Conservation (phyloP, 1,284 basidiomycete genomes). For the Inonotus obliquus region DNA sequence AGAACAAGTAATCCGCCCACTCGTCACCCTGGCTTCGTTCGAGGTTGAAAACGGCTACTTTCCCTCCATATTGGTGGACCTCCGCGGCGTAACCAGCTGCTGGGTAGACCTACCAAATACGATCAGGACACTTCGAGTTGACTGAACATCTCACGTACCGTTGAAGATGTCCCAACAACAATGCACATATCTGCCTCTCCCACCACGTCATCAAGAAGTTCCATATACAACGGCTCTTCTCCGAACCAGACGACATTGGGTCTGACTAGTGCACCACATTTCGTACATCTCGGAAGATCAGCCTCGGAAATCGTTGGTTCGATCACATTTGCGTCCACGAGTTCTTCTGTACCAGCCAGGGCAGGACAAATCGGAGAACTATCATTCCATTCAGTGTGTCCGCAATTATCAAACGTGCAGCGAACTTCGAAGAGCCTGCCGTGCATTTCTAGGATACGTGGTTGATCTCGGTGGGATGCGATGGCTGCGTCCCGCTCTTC, state of each 20-base stretch:
- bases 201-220: slow-evolving; percentile 41
- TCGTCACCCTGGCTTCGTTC: slow-evolving; percentile 30
- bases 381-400: slow-evolving; percentile 36
- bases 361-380: slow-evolving; percentile 47
- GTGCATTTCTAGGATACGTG: slow-evolving; percentile 58
- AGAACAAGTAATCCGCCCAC: slow-evolving; percentile 34
- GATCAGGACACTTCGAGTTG: neutral
- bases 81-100: slow-evolving; percentile 39
- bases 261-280: slow-evolving; percentile 46
- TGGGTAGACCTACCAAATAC: slow-evolving; percentile 37
- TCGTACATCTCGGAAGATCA: slow-evolving; percentile 47
- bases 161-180: slow-evolving; percentile 61
- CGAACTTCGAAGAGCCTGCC: slow-evolving; percentile 52
- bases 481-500: slow-evolving; percentile 5
- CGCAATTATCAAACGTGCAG: slow-evolving; percentile 43
- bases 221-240: slow-evolving; percentile 42
- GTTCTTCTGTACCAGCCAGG: slow-evolving; percentile 46
- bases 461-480: slow-evolving; percentile 20
- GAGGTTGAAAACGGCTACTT: slow-evolving; percentile 43
- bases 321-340: slow-evolving; percentile 33
- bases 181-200: slow-evolving; percentile 51
- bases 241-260: slow-evolving; percentile 70
- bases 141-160: slow-evolving; percentile 31
- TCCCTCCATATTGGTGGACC: slow-evolving; percentile 37
- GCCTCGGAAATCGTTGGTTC: slow-evolving; percentile 41